These are phyloP conservation scores for Dendrobium chrysotoxum DNA, from an alignment of 106 monocot genomes.

Conservation along the genomic window DNA sequence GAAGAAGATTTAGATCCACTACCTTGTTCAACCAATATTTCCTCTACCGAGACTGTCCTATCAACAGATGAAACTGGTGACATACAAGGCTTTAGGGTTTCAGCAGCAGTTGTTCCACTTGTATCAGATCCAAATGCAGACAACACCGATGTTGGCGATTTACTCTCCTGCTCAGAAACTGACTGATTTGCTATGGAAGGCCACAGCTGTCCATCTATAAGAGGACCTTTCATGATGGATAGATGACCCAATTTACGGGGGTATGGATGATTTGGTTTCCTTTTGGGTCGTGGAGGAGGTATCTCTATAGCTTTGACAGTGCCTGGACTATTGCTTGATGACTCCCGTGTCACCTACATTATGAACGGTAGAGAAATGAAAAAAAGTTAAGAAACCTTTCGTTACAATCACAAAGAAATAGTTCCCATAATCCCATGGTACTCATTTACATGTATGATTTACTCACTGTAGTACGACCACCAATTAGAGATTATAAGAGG, in stretches of 20 bases:
- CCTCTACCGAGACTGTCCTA: constrained; percentile 27
- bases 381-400: too few relatives aligned
- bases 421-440: too few relatives aligned
- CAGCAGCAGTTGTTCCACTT: constrained; percentile 11
- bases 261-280: constrained; percentile 72
- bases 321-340: constrained; percentile 10
- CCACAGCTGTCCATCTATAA: constrained; percentile 19
- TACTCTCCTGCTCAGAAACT: constrained; percentile 39
- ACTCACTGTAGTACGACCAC: neutral
- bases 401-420: too few relatives aligned
- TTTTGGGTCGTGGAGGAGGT: constrained; percentile 89
- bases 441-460: neutral
- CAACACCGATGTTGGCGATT: constrained; percentile 75
- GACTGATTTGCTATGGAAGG: constrained; percentile 11
- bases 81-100: constrained; percentile 15
- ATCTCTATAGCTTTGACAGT: constrained; percentile 46
- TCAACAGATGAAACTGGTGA: constrained; percentile 41
- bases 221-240: constrained; percentile 14
- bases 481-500: constrained; percentile 2
- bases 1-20: constrained; percentile 9
- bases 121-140: constrained; percentile 29
- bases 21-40: constrained; percentile 25
- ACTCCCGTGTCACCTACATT: constrained; percentile 43
- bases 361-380: neutral
- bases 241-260: constrained; percentile 60